These are phyloP conservation scores for Cladorrhinum samala DNA, from an alignment of 495 filamentous ascomycete genomes.

Conservation along the genomic window DNA sequence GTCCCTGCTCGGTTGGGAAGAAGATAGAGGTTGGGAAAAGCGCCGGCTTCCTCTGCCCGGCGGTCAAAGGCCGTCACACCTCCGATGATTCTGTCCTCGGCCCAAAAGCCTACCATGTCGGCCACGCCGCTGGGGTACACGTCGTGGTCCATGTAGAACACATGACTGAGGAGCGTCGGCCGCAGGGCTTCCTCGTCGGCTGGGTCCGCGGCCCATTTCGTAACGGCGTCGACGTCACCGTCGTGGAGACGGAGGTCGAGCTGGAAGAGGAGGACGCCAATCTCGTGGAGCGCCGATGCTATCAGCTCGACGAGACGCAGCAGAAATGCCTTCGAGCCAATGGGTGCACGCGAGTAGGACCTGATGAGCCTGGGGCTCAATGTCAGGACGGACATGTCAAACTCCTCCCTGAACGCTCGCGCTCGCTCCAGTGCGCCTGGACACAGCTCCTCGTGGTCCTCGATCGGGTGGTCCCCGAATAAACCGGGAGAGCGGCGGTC, in stretches of 20 bases:
- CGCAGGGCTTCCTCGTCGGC: slow-evolving; percentile 2
- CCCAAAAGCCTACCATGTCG: slow-evolving; percentile 33
- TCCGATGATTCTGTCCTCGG: slow-evolving; percentile 26
- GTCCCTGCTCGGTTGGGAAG: slow-evolving; percentile 11
- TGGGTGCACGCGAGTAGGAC: slow-evolving; percentile 16
- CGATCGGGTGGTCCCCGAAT: slow-evolving; percentile 8
- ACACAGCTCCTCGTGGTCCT: slow-evolving; percentile 17
- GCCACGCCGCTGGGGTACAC: slow-evolving; percentile 26
- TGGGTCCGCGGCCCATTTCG: slow-evolving; percentile 2
- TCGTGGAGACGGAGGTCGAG: slow-evolving; percentile 10
- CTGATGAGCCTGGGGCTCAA: slow-evolving; percentile 13
- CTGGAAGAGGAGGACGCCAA: slow-evolving; percentile 21
- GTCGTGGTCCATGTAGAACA: slow-evolving; percentile 16
- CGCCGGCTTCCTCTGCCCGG: background rate
- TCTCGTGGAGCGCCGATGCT: slow-evolving; percentile 25
- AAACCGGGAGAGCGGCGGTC: slow-evolving; percentile 2
- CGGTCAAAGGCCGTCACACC: slow-evolving; percentile 31
- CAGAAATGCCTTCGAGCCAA: slow-evolving; percentile 17
- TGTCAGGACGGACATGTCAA: slow-evolving; percentile 9
- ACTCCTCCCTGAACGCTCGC: slow-evolving; percentile 8
- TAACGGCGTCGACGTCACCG: slow-evolving; percentile 7
- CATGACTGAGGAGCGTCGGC: slow-evolving; percentile 22
- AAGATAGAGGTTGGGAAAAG: slow-evolving; percentile 15
- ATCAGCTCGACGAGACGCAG: slow-evolving; percentile 25
- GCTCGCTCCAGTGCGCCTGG: slow-evolving; percentile 15